phyloP scores from a whole-genome alignment of 257 asterid species.

The Solanum lycopersicoides region DNA sequence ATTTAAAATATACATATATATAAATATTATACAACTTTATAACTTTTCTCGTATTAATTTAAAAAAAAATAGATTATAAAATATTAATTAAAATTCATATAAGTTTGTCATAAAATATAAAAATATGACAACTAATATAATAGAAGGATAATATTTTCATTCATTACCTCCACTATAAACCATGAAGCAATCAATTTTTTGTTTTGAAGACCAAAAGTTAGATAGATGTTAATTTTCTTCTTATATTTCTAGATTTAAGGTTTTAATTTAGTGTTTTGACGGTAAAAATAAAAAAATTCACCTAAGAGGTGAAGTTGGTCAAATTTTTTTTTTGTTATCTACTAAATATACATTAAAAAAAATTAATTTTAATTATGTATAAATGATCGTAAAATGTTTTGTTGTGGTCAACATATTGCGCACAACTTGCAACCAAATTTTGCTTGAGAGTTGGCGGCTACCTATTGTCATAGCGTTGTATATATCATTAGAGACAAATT shows the following conservation, averaged over 20 bases:
- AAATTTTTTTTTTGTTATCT: too few relatives aligned
- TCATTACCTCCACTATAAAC: neutral
- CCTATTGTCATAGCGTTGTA: neutral
- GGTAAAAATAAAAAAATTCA: neutral
- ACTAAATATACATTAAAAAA: too few relatives aligned
- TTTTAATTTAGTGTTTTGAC: neutral
- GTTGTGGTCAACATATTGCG: neutral
- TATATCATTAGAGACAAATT: neutral
- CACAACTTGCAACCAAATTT: neutral
- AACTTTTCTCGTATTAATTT: neutral
- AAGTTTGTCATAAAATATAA: neutral
- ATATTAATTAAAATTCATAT: neutral
- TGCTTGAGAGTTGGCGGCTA: neutral
- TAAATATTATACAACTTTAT: neutral
- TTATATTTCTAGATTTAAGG: neutral
- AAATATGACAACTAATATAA: neutral
- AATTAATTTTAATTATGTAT: too few relatives aligned
- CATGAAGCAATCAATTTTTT: neutral
- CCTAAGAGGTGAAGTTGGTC: accelerated
- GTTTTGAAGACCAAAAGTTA: neutral
- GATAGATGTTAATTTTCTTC: neutral
- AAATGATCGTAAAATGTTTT: too few relatives aligned
- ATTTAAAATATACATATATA: neutral
- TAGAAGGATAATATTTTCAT: neutral
- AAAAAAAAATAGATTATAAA: neutral